Evolutionary conservation across 1,139 yeast genomes (phyloP).

Genomic region (Saccharomycopsis crataegensis): DNA sequence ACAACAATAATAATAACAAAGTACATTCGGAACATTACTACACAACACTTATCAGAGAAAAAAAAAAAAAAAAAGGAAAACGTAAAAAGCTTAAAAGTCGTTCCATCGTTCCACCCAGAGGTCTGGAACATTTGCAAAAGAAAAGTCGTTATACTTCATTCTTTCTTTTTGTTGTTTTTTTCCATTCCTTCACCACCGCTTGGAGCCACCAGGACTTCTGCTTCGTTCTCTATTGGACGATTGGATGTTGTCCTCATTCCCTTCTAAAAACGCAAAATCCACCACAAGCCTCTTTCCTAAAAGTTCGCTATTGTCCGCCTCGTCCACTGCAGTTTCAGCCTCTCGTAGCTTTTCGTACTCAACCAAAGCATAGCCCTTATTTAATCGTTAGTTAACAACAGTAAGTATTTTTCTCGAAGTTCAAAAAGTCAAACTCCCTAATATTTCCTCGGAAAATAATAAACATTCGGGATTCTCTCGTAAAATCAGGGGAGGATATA

Average conservation of each 20-base stretch:
- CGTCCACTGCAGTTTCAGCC: slow-evolving; percentile 29
- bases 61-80: not conserved
- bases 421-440: too few relatives aligned
- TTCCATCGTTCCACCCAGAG: not conserved
- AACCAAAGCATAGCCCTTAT: slow-evolving; percentile 33
- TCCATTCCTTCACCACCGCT: too few relatives aligned
- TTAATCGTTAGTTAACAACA: not conserved
- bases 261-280: slow-evolving; percentile 30
- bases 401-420: not conserved
- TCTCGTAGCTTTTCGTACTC: slow-evolving; percentile 30
- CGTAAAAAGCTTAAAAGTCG: not conserved
- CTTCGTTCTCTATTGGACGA: not conserved
- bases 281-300: slow-evolving; percentile 28
- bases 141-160: too few relatives aligned
- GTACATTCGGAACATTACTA: too few relatives aligned
- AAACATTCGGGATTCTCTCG: too few relatives aligned
- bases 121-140: too few relatives aligned
- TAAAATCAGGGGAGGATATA: too few relatives aligned
- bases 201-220: not conserved
- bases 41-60: not conserved
- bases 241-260: not conserved
- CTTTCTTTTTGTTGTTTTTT: too few relatives aligned
- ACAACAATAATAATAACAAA: too few relatives aligned
- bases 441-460: too few relatives aligned
- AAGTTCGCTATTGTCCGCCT: slow-evolving; percentile 27